Evolutionary conservation across 2,329 filamentous ascomycete genomes (phyloP).

Genomic region (Pestalotiopsis sp.): DNA sequence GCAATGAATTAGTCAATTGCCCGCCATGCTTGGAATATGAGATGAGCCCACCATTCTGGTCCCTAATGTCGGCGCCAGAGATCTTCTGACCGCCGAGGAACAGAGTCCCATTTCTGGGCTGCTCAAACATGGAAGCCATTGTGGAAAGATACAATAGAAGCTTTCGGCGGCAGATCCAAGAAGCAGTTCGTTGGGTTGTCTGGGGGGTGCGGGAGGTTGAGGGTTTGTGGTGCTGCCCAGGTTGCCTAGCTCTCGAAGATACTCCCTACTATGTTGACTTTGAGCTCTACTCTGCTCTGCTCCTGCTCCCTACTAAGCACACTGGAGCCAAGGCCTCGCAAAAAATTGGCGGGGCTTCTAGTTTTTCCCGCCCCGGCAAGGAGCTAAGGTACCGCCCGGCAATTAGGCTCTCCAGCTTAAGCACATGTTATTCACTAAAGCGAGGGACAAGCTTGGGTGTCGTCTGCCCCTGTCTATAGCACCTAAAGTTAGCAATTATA

Average conservation of each 20-base stretch:
- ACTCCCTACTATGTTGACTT: conserved; percentile 1
- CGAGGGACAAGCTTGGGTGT: not conserved
- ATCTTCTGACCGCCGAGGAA: conserved; percentile 98
- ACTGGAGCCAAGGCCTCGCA: not conserved
- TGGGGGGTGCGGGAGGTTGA: not conserved
- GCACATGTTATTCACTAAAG: not conserved
- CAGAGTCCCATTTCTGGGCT: conserved; percentile 91
- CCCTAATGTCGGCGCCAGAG: conserved; percentile 92
- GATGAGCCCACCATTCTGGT: conserved; percentile 79
- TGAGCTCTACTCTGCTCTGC: conserved; percentile 1
- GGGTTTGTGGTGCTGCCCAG: not conserved
- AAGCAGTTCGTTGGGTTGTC: not conserved
- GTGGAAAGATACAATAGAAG: conserved; percentile 17
- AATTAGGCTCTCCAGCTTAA: not conserved
- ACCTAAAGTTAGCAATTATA: not conserved
- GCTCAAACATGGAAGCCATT: conserved; percentile 97
- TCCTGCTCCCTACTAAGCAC: not conserved
- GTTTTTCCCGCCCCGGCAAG: conserved; percentile 13
- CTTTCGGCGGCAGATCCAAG: not conserved
- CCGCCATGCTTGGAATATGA: not conserved
- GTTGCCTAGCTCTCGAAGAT: conserved; percentile 11
- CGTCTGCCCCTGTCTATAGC: not conserved
- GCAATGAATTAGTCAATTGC: conserved; percentile 7
- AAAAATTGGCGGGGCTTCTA: conserved; percentile 13
- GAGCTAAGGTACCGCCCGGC: not conserved